A percentile compares a stretch with the other conserved stretches of the same genome.
Conservation (phyloP, 1,139 yeast genomes). For the Debaryomycetaceae sp. region DNA sequence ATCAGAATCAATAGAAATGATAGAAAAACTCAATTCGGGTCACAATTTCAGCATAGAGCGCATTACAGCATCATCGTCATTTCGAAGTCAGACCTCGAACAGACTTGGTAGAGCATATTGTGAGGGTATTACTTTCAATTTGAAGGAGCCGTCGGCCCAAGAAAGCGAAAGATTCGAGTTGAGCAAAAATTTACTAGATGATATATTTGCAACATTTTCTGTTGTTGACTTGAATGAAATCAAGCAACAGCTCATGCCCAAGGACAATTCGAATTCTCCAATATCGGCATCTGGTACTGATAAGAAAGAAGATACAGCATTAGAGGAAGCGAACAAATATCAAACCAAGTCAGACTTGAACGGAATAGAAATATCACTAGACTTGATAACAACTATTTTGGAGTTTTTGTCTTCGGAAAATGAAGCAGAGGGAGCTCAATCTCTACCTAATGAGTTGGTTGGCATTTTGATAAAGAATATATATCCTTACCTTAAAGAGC, state of each 20-base stretch:
- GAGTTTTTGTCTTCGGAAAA: constrained; percentile 49
- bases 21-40: constrained; percentile 24
- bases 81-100: constrained; percentile 22
- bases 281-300: constrained; percentile 29
- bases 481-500: constrained; percentile 39
- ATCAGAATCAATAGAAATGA: constrained; percentile 59
- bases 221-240: constrained; percentile 42
- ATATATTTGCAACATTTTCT: constrained; percentile 25
- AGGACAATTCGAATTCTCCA: constrained; percentile 6
- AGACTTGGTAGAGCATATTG: constrained; percentile 48
- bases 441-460: constrained; percentile 16
- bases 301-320: constrained; percentile 23
- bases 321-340: constrained; percentile 24
- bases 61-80: constrained; percentile 15
- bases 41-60: constrained; percentile 20
- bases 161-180: constrained; percentile 18
- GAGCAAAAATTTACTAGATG: constrained; percentile 19
- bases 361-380: constrained; percentile 67
- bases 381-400: constrained; percentile 68
- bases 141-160: constrained; percentile 41
- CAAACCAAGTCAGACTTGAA: constrained; percentile 54
- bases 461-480: constrained; percentile 26
- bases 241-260: constrained; percentile 23
- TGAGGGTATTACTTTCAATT: constrained; percentile 61
- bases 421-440: constrained; percentile 10